phyloP scores from a whole-genome alignment of 768 basidiomycete species.

The Tylopilus vinaceipallidus region DNA sequence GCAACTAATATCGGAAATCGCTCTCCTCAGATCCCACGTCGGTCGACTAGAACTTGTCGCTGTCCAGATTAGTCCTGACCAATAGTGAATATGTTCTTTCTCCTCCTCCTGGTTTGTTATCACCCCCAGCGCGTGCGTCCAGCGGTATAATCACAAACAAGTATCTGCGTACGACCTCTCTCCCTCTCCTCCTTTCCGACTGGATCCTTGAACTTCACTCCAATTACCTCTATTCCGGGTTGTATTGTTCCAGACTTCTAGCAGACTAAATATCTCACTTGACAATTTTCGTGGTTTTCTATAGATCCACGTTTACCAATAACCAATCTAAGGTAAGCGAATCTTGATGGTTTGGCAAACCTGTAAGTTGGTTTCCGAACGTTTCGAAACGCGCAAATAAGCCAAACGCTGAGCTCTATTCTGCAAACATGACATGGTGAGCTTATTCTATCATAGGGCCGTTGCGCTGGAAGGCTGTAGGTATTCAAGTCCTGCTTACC shows the following conservation, averaged over 20 bases:
- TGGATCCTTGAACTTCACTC: neutral
- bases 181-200: neutral
- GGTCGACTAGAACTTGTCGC: conserved; percentile 31
- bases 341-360: conserved; percentile 77
- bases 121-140: conserved; percentile 31
- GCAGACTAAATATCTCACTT: neutral
- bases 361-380: conserved; percentile 56
- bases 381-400: too few relatives aligned
- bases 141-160: conserved; percentile 90
- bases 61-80: neutral
- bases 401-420: conserved; percentile 65
- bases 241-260: neutral
- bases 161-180: conserved; percentile 14
- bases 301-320: conserved; percentile 61
- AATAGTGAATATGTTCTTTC: conserved; percentile 62
- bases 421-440: conserved; percentile 93
- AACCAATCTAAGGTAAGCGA: conserved; percentile 56
- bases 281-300: conserved; percentile 84
- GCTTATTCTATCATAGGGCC: too few relatives aligned
- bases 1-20: too few relatives aligned
- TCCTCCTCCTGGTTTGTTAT: neutral
- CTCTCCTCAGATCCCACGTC: too few relatives aligned
- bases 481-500: too few relatives aligned
- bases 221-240: too few relatives aligned
- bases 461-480: too few relatives aligned